Conservation (phyloP, 1,284 basidiomycete genomes). For the Fomitiporia mediterranea region DNA sequence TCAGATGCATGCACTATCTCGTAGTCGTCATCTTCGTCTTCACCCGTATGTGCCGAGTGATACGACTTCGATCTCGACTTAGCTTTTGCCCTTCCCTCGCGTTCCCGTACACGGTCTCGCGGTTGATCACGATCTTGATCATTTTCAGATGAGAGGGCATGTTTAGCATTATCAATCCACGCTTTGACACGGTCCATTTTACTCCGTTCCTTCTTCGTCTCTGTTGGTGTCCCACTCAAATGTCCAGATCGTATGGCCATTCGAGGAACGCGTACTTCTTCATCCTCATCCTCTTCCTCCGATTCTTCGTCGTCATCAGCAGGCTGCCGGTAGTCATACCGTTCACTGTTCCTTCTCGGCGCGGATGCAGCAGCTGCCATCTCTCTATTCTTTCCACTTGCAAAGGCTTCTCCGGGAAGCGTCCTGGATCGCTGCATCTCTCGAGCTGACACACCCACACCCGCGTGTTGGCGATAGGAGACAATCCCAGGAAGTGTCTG, state of each 20-base stretch:
- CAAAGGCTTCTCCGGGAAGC: slow-evolving; percentile 1
- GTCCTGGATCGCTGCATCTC: slow-evolving; percentile 15
- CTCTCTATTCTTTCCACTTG: background rate
- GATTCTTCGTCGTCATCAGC: background rate
- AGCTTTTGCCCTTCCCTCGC: background rate
- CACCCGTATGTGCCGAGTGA: background rate
- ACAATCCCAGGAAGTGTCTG: slow-evolving; percentile 6
- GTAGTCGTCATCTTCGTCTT: background rate
- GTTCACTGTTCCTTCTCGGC: background rate
- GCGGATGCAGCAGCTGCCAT: background rate
- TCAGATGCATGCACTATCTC: background rate
- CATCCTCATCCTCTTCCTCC: slow-evolving; percentile 2
- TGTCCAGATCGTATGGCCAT: background rate
- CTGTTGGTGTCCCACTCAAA: too few relatives aligned
- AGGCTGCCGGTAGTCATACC: background rate
- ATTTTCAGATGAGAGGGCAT: background rate
- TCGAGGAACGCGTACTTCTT: background rate
- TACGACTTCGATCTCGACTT: background rate
- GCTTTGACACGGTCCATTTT: slow-evolving; percentile 6
- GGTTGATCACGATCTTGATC: background rate
- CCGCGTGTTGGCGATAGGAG: background rate
- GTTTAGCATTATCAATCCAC: slow-evolving; percentile 1
- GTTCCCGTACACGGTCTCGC: background rate
- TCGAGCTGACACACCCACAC: background rate
- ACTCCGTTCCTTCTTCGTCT: background rate